phyloP scores from a whole-genome alignment of 108 stramenopile species.

The Pseudonitzschia multiseries region DNA sequence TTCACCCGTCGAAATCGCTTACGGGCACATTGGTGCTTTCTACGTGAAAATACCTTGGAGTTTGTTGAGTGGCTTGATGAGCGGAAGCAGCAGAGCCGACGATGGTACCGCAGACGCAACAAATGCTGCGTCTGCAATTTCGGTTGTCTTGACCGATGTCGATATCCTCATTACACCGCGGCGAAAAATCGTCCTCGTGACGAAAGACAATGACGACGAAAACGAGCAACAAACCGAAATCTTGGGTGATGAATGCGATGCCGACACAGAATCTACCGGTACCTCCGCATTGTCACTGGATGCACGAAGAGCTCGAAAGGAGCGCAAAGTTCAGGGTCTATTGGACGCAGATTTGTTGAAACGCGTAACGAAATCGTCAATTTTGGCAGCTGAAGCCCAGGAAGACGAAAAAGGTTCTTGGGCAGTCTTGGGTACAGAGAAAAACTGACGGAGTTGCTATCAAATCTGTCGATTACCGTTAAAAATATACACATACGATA shows the following conservation, averaged over 20 bases:
- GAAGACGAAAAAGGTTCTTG: slow-evolving; percentile 6
- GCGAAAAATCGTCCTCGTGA: slow-evolving; percentile 11
- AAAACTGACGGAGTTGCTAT: slow-evolving; percentile 40
- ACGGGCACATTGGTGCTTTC: slow-evolving; percentile 61
- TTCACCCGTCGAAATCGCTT: slow-evolving; percentile 56
- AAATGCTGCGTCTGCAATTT: slow-evolving; percentile 26
- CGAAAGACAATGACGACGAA: slow-evolving; percentile 6
- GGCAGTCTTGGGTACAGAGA: slow-evolving; percentile 41
- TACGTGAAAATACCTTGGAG: slow-evolving; percentile 69
- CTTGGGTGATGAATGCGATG: not conserved
- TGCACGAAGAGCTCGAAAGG: slow-evolving; percentile 23
- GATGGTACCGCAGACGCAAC: not conserved
- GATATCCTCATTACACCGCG: slow-evolving; percentile 61
- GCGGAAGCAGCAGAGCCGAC: not conserved
- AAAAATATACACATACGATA: slow-evolving; percentile 76
- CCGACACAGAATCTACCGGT: not conserved
- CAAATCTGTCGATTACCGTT: slow-evolving; percentile 59
- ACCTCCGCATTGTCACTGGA: slow-evolving; percentile 6
- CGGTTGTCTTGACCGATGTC: slow-evolving; percentile 70
- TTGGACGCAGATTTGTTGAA: slow-evolving; percentile 37
- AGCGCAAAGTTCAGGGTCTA: slow-evolving; percentile 31
- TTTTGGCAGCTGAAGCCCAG: slow-evolving; percentile 1
- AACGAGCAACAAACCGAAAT: not conserved
- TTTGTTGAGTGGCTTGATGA: slow-evolving; percentile 36
- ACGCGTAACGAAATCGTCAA: slow-evolving; percentile 36